Evolutionary conservation across 257 asterid species (phyloP).

Genomic region (Solanum boliviense): DNA sequence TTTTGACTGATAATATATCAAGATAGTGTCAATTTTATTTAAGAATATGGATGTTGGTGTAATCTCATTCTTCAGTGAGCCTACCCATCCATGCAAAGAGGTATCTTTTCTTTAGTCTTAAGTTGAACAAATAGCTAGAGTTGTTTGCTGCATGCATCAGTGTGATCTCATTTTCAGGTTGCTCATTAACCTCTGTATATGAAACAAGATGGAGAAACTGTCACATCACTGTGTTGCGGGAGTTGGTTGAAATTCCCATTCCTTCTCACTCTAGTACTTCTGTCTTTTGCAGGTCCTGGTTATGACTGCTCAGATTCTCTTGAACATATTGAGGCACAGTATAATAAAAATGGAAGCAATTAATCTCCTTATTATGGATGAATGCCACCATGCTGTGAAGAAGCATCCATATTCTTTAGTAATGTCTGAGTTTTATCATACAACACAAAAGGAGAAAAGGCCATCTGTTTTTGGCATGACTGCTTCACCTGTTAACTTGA

Average conservation of each 20-base stretch:
- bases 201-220: background rate
- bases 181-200: background rate
- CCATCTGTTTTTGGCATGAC: slow-evolving; percentile 99
- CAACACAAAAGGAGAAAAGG: slow-evolving; percentile 78
- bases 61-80: background rate
- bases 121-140: background rate
- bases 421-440: slow-evolving; percentile 98
- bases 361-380: slow-evolving; percentile 86
- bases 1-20: background rate
- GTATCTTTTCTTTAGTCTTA: background rate
- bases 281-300: slow-evolving; percentile 73
- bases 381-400: slow-evolving; percentile 99
- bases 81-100: background rate
- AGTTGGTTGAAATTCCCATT: background rate
- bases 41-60: background rate
- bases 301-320: slow-evolving; percentile 98
- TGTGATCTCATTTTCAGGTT: background rate
- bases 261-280: background rate
- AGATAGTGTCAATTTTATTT: background rate
- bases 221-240: background rate
- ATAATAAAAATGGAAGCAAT: slow-evolving; percentile 92
- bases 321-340: slow-evolving; percentile 95
- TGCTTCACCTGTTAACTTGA: slow-evolving; percentile 98
- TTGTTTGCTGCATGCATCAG: background rate
- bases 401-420: slow-evolving; percentile 97